These are phyloP conservation scores for Pelargonium fulgidum DNA, from an alignment of 441 rosid genomes.

Conservation along the genomic window DNA sequence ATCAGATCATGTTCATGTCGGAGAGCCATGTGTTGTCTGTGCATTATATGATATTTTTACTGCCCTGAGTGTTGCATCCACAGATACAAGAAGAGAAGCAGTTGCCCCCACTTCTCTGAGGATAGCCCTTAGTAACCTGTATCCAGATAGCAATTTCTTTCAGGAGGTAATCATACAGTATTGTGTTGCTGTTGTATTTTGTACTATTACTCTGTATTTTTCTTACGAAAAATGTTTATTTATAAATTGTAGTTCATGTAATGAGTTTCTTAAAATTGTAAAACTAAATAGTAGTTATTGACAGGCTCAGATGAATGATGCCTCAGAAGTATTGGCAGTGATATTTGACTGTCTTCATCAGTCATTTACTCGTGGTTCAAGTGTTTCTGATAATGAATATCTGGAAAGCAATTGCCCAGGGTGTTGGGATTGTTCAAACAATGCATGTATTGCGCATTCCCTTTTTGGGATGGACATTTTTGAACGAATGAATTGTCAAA, in stretches of 20 bases:
- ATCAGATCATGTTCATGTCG: constrained; percentile 72
- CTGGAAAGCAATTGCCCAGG: constrained; percentile 52
- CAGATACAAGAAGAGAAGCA: constrained; percentile 52
- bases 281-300: constrained; percentile 22
- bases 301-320: constrained; percentile 99
- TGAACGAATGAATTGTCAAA: constrained; percentile 72
- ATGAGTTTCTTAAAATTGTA: neutral
- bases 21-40: constrained; percentile 92
- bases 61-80: constrained; percentile 56
- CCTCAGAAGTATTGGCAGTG: constrained; percentile 86
- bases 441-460: constrained; percentile 70
- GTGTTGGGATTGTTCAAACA: constrained; percentile 75
- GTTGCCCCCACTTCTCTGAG: constrained; percentile 81
- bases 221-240: no score
- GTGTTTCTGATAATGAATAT: constrained; percentile 55
- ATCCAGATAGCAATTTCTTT: constrained; percentile 82
- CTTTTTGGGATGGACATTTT: constrained; percentile 86
- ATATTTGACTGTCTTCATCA: constrained; percentile 86
- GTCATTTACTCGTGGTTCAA: constrained; percentile 57
- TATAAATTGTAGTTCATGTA: no score
- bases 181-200: constrained; percentile 14
- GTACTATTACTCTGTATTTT: neutral
- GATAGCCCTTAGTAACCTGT: constrained; percentile 82
- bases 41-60: constrained; percentile 66
- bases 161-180: constrained; percentile 57